These are phyloP conservation scores for Nematodospora valgi DNA, from an alignment of 805 yeast species.

Conservation along the genomic window DNA sequence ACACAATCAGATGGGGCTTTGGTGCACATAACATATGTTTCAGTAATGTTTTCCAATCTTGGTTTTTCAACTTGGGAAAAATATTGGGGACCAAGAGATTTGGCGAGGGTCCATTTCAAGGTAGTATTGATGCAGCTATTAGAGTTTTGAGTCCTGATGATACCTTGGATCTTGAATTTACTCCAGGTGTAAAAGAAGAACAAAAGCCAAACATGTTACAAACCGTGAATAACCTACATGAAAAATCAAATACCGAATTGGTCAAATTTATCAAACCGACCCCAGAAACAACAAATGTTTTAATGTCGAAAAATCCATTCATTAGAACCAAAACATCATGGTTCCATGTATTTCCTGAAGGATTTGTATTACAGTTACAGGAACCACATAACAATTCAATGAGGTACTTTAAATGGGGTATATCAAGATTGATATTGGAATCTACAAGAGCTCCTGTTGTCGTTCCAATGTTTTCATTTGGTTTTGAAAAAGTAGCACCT, in stretches of 20 bases:
- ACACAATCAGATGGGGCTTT: slow-evolving; percentile 84
- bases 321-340: slow-evolving; percentile 68
- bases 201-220: slow-evolving; percentile 35
- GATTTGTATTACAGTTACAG: slow-evolving; percentile 80
- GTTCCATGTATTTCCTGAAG: slow-evolving; percentile 96
- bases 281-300: slow-evolving; percentile 25
- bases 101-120: slow-evolving; percentile 93
- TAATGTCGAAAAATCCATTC: slow-evolving; percentile 48
- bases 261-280: slow-evolving; percentile 23
- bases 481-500: slow-evolving; percentile 84
- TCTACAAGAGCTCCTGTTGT: slow-evolving; percentile 80
- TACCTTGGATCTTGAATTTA: slow-evolving; percentile 47
- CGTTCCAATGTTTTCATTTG: slow-evolving; percentile 81
- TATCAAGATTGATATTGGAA: slow-evolving; percentile 78
- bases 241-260: slow-evolving; percentile 12
- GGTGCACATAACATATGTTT: slow-evolving; percentile 94
- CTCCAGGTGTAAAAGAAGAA: slow-evolving; percentile 25
- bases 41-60: slow-evolving; percentile 44
- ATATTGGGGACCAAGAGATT: slow-evolving; percentile 83
- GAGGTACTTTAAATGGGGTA: slow-evolving; percentile 96
- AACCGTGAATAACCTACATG: slow-evolving; percentile 26
- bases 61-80: slow-evolving; percentile 84
- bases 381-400: slow-evolving; percentile 81
- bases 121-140: slow-evolving; percentile 82
- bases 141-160: slow-evolving; percentile 77